phyloP scores from a whole-genome alignment of 257 asterid species.

The Ilex aquifolium region DNA sequence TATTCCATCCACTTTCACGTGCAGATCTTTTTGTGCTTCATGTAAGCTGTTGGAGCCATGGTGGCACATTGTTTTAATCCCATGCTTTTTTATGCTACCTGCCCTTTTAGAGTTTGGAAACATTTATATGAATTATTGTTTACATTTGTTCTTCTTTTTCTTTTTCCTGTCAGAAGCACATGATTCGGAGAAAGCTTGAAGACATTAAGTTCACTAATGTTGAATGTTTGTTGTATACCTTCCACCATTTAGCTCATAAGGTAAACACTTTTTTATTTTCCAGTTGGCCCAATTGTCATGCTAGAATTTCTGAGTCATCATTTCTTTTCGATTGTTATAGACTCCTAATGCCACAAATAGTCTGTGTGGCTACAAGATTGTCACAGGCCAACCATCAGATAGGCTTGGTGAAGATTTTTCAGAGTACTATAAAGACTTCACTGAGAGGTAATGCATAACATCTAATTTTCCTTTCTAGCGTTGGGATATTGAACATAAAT shows the following conservation, averaged over 20 bases:
- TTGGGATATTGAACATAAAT: too few species aligned
- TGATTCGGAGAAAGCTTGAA: slow-evolving; percentile 84
- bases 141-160: too few species aligned
- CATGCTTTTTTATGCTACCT: too few species aligned
- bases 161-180: slow-evolving; percentile 49
- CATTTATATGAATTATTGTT: too few species aligned
- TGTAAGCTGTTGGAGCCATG: too few species aligned
- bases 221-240: slow-evolving; percentile 72
- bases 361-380: slow-evolving; percentile 92
- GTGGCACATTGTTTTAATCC: too few species aligned
- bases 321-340: slow-evolving; percentile 33
- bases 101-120: too few species aligned
- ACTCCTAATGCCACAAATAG: slow-evolving; percentile 86
- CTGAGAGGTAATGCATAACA: slow-evolving; percentile 54
- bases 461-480: not conserved
- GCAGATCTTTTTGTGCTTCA: too few species aligned
- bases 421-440: slow-evolving; percentile 70
- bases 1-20: too few species aligned
- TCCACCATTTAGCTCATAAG: slow-evolving; percentile 91
- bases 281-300: not conserved
- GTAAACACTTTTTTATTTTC: slow-evolving; percentile 28
- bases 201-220: slow-evolving; percentile 69
- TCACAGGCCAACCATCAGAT: slow-evolving; percentile 96
- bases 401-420: slow-evolving; percentile 97
- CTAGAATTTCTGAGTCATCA: not conserved